These are phyloP conservation scores for Stagonosporopsis cucurbitacearum DNA, from an alignment of 2,329 filamentous ascomycete species.

Conservation along the genomic window DNA sequence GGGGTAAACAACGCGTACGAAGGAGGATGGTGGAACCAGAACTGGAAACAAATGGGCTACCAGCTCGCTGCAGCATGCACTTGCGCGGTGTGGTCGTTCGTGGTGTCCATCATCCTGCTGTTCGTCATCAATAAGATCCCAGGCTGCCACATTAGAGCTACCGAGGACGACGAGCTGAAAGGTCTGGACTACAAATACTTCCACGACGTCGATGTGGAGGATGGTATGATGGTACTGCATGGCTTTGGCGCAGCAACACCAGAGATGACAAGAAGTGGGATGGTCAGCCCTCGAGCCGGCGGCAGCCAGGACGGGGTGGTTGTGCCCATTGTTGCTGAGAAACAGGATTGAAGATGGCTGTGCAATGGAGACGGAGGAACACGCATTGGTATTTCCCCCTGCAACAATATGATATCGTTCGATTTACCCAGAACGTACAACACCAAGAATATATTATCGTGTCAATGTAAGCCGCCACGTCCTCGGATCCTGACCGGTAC, in stretches of 20 bases:
- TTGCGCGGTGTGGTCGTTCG: constrained; percentile 63
- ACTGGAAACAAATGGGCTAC: constrained; percentile 63
- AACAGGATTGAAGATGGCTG: constrained; percentile 24
- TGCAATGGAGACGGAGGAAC: background rate
- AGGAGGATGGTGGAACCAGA: constrained; percentile 60
- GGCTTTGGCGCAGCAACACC: constrained; percentile 27
- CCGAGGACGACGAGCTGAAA: constrained; percentile 61
- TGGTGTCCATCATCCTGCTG: constrained; percentile 60
- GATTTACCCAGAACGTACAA: background rate
- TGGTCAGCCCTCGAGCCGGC: constrained; percentile 18
- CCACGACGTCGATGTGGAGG: constrained; percentile 42
- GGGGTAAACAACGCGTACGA: constrained; percentile 56
- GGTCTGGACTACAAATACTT: constrained; percentile 62
- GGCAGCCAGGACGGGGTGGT: constrained; percentile 31
- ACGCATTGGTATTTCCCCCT: background rate
- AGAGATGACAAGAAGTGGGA: constrained; percentile 14
- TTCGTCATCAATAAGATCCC: constrained; percentile 65
- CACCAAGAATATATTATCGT: background rate
- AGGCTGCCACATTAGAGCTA: constrained; percentile 61
- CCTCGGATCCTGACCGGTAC: background rate
- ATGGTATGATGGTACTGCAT: constrained; percentile 30
- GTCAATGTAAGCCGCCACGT: background rate
- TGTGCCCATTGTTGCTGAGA: constrained; percentile 23
- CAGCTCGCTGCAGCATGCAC: constrained; percentile 65
- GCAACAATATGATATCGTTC: background rate